These are phyloP conservation scores for Fraxinus velutina DNA, from an alignment of 305 asterid genomes.

Conservation along the genomic window DNA sequence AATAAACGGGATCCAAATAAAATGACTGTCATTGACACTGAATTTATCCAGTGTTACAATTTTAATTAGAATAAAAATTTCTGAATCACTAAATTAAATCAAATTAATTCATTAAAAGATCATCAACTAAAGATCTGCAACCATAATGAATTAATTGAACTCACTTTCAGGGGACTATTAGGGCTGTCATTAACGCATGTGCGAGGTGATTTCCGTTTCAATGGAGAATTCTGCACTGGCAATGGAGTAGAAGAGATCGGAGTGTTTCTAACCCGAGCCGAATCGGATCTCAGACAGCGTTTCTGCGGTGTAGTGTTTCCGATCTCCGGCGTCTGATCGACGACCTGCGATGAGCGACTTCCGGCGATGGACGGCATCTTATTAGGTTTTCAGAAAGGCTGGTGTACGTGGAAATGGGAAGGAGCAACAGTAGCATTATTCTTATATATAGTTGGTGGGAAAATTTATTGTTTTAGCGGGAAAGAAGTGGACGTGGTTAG, in stretches of 20 bases:
- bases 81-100: neutral
- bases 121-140: neutral
- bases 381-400: neutral
- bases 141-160: neutral
- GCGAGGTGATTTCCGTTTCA: constrained; percentile 60
- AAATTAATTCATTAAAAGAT: neutral
- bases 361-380: constrained; percentile 60
- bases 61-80: neutral
- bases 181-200: constrained; percentile 44
- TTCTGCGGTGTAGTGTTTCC: constrained; percentile 46
- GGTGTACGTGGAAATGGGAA: neutral
- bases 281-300: constrained; percentile 50
- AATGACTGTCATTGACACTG: neutral
- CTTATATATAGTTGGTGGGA: neutral
- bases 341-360: constrained; percentile 31
- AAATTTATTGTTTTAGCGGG: constrained; percentile 35
- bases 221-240: constrained; percentile 37
- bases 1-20: neutral
- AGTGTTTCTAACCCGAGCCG: constrained; percentile 13
- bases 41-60: neutral
- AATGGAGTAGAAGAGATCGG: constrained; percentile 23
- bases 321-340: constrained; percentile 23
- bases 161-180: constrained; percentile 37
- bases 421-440: neutral
- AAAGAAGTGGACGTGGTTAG: constrained; percentile 14